Percentiles rank a stretch among this genome's conserved stretches.
Evolutionary conservation across 257 asterid species (phyloP).

Genomic region (Primulina tabacum): DNA sequence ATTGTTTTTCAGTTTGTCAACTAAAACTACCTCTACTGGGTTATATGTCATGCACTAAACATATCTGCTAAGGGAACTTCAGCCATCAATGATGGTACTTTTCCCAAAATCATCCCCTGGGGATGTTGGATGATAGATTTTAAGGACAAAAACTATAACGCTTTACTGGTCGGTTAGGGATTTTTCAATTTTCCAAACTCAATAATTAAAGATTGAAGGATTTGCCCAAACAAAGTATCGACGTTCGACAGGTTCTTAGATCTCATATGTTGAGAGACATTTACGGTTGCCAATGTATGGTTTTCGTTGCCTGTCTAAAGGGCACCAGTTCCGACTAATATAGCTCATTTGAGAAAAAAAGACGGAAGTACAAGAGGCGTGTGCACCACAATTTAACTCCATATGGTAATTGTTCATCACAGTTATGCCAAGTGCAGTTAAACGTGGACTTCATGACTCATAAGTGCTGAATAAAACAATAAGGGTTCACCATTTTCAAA

Average conservation of each 20-base stretch:
- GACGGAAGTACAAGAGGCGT: not conserved
- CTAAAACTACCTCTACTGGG: not conserved
- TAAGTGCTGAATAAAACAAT: not conserved
- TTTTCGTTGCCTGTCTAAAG: too few relatives aligned
- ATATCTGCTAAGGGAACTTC: not conserved
- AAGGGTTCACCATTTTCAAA: not conserved
- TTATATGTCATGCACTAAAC: not conserved
- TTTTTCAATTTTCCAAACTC: not conserved
- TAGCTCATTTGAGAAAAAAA: not conserved
- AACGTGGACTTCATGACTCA: not conserved
- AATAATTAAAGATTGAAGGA: not conserved
- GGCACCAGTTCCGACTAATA: not conserved
- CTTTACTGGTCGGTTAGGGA: not conserved
- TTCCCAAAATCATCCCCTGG: not conserved
- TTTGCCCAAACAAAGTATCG: not conserved
- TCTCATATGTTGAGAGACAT: too few relatives aligned
- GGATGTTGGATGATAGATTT: not conserved
- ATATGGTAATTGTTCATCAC: not conserved
- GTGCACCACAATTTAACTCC: not conserved
- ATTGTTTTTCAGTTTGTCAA: not conserved
- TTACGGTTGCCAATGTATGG: too few relatives aligned
- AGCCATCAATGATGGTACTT: not conserved
- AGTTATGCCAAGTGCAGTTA: not conserved
- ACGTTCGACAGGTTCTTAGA: too few relatives aligned
- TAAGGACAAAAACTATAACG: not conserved